A percentile compares a stretch with the other conserved stretches of the same genome.
Evolutionary conservation across 139 green algal species (phyloP).

Genomic region (Zygnema circumcarinatum): DNA sequence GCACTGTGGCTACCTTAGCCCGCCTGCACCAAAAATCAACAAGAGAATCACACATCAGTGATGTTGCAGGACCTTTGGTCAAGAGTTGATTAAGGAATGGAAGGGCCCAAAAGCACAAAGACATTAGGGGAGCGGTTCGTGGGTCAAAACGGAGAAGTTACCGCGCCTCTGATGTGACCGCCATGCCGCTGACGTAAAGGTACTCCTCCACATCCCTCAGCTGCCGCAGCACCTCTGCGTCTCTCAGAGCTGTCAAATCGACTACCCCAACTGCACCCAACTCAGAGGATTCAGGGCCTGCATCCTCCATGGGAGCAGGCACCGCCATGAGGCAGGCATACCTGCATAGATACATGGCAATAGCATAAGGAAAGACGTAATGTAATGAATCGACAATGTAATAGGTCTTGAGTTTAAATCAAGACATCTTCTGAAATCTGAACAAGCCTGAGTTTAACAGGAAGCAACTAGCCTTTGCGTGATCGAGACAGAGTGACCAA

Average conservation of each 20-base stretch:
- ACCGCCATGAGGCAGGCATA: slow-evolving; percentile 32
- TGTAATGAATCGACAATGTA: too few species aligned
- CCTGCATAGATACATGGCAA: background rate
- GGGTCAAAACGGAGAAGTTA: background rate
- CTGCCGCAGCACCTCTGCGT: slow-evolving; percentile 44
- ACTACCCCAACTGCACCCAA: slow-evolving; percentile 42
- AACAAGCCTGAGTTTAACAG: too few species aligned
- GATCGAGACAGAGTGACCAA: background rate
- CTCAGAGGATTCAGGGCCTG: background rate
- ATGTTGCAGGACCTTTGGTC: background rate
- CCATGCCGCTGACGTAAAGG: slow-evolving; percentile 50
- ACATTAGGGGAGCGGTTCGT: background rate
- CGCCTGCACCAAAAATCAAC: slow-evolving; percentile 15
- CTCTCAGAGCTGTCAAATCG: slow-evolving; percentile 43
- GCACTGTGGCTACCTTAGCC: slow-evolving; percentile 15
- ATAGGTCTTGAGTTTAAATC: background rate
- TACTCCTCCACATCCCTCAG: slow-evolving; percentile 37
- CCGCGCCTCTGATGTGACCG: slow-evolving; percentile 7
- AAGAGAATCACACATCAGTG: background rate
- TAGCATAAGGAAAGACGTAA: background rate
- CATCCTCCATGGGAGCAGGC: background rate
- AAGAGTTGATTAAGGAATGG: background rate
- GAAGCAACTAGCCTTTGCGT: too few species aligned
- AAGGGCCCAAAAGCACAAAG: background rate
- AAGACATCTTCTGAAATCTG: too few species aligned